These are phyloP conservation scores for Cutaneotrichosporon cavernicola DNA, from an alignment of 1,284 basidiomycete genomes.

Conservation along the genomic window DNA sequence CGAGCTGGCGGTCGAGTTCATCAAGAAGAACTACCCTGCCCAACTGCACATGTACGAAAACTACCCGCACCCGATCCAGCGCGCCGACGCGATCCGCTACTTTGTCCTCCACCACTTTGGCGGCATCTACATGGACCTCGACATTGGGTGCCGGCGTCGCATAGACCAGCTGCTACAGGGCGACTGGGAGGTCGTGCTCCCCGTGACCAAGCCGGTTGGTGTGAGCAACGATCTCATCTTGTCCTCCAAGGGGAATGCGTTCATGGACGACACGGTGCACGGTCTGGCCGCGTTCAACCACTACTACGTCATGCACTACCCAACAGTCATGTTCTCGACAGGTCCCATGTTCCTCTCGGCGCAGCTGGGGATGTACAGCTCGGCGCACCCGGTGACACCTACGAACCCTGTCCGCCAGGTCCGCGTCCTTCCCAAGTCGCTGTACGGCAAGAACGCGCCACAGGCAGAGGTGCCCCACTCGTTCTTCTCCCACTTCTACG, in stretches of 20 bases:
- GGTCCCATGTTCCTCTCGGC: constrained; percentile 91
- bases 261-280: constrained; percentile 90
- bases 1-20: constrained; percentile 81
- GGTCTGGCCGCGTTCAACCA: constrained; percentile 91
- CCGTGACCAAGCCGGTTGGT: constrained; percentile 93
- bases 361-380: constrained; percentile 77
- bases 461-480: constrained; percentile 79
- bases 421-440: constrained; percentile 84
- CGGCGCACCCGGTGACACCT: constrained; percentile 65
- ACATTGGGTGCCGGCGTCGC: constrained; percentile 89
- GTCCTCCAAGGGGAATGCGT: constrained; percentile 77
- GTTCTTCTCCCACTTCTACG: constrained; percentile 95
- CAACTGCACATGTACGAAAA: constrained; percentile 89
- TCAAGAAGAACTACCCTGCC: constrained; percentile 82
- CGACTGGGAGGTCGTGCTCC: constrained; percentile 80
- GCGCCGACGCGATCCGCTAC: constrained; percentile 96
- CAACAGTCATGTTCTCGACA: constrained; percentile 99
- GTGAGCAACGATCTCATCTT: constrained; percentile 98
- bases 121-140: constrained; percentile 94
- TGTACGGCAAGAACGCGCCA: constrained; percentile 95
- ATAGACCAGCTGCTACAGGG: constrained; percentile 78
- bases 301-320: constrained; percentile 90
- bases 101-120: constrained; percentile 95
- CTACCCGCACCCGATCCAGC: constrained; percentile 92
- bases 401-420: constrained; percentile 64